A percentile compares a stretch with the other conserved stretches of the same genome.
phyloP scores from a whole-genome alignment of 2,329 filamentous ascomycete species.

The Dissoconium aciculare region DNA sequence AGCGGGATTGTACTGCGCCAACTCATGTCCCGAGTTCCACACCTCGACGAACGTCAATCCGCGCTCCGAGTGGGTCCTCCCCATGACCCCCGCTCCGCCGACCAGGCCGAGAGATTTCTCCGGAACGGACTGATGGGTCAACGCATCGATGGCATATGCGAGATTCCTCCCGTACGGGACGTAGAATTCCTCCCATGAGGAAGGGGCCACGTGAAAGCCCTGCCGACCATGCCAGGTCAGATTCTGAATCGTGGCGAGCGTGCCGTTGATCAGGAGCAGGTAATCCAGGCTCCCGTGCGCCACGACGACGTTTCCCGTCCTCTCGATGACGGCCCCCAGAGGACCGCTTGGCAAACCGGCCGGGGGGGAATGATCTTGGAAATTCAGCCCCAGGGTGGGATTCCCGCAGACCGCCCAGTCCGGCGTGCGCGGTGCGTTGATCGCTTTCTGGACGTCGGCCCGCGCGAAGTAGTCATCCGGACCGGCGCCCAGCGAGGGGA shows the following conservation, averaged over 20 bases:
- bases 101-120: conserved; percentile 2
- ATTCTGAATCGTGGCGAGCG: conserved; percentile 18
- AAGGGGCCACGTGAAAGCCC: conserved; percentile 16
- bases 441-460: conserved; percentile 21
- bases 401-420: conserved; percentile 19
- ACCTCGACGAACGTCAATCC: conserved; percentile 18
- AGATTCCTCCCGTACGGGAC: conserved; percentile 13
- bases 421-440: conserved; percentile 20
- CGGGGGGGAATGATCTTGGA: conserved; percentile 22
- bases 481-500: conserved; percentile 2
- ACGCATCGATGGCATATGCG: conserved; percentile 8
- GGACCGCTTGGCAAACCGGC: neutral
- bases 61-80: conserved; percentile 15
- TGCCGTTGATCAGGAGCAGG: conserved; percentile 18
- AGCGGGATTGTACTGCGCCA: conserved; percentile 28
- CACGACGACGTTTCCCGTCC: conserved; percentile 22
- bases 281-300: conserved; percentile 18
- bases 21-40: conserved; percentile 17
- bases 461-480: conserved; percentile 22
- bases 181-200: conserved; percentile 11
- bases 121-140: conserved; percentile 9
- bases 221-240: conserved; percentile 20
- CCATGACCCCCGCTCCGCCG: conserved; percentile 15
- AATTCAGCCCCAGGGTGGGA: conserved; percentile 7
- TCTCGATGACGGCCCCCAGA: conserved; percentile 20